Evolutionary conservation across 768 basidiomycete species (phyloP).

Genomic region (Trametes sanguinea): DNA sequence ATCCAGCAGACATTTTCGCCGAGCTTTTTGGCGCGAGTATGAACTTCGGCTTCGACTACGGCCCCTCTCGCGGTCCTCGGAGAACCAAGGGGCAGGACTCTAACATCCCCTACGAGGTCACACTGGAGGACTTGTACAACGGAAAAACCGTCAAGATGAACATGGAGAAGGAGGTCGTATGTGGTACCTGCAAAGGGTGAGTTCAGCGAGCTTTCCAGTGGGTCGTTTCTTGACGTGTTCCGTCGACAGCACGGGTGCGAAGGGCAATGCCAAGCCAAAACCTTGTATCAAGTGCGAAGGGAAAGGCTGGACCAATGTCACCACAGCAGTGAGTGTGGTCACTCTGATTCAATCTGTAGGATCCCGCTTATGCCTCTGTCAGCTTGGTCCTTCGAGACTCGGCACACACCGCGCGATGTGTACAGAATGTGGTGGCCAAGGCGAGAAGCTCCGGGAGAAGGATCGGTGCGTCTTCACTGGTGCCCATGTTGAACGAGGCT

Average conservation of each 20-base stretch:
- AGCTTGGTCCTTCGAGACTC: conserved; percentile 49
- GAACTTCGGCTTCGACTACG: conserved; percentile 68
- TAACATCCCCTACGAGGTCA: conserved; percentile 78
- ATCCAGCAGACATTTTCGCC: conserved; percentile 70
- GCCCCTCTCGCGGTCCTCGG: conserved; percentile 40
- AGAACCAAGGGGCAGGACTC: conserved; percentile 70
- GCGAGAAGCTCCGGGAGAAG: conserved; percentile 77
- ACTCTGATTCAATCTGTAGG: not conserved
- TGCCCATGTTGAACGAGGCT: too few species aligned
- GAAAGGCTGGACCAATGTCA: conserved; percentile 70
- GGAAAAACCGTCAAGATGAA: conserved; percentile 88
- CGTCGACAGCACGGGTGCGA: conserved; percentile 69
- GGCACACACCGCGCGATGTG: conserved; percentile 60
- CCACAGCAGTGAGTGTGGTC: conserved; percentile 47
- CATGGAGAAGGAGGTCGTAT: conserved; percentile 84
- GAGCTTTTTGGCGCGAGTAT: conserved; percentile 68
- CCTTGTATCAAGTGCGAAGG: conserved; percentile 81
- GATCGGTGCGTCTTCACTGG: conserved; percentile 56
- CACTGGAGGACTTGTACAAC: conserved; percentile 90
- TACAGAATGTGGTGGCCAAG: conserved; percentile 67
- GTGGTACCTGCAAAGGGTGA: conserved; percentile 80
- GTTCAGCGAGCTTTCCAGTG: conserved; percentile 27
- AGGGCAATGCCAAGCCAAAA: conserved; percentile 82
- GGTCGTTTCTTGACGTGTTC: too few species aligned
- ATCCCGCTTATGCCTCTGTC: conserved; percentile 1